These are phyloP conservation scores for Plasmodium relictum DNA, from an alignment of 169 alveolate genomes.

Conservation along the genomic window DNA sequence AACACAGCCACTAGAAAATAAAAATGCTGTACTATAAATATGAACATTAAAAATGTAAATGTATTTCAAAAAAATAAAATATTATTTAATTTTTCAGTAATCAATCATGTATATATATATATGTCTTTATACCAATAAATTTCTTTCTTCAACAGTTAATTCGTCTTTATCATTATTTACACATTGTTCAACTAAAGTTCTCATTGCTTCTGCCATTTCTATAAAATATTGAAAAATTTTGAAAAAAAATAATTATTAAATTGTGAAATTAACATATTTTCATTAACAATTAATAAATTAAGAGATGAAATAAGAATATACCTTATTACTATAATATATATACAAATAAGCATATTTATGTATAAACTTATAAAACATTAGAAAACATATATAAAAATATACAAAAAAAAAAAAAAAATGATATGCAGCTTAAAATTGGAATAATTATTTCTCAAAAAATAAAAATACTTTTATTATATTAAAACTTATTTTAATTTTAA, in stretches of 20 bases:
- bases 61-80: no score
- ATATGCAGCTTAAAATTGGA: no score
- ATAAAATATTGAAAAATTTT: not conserved
- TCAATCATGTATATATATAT: not conserved
- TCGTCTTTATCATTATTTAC: conserved; percentile 89
- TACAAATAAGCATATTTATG: not conserved
- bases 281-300: not conserved
- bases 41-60: no score
- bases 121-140: conserved; percentile 83
- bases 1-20: no score
- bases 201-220: conserved; percentile 90
- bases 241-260: not conserved
- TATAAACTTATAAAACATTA: not conserved
- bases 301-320: not conserved
- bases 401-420: no score
- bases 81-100: not conserved
- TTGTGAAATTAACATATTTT: not conserved
- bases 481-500: no score
- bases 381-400: no score
- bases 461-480: no score
- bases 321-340: not conserved
- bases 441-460: no score
- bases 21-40: no score
- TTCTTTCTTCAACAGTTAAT: conserved; percentile 95
- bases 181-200: conserved; percentile 84